phyloP scores from a whole-genome alignment of 2,329 filamentous ascomycete species.

The Penicillium hesseltinei region DNA sequence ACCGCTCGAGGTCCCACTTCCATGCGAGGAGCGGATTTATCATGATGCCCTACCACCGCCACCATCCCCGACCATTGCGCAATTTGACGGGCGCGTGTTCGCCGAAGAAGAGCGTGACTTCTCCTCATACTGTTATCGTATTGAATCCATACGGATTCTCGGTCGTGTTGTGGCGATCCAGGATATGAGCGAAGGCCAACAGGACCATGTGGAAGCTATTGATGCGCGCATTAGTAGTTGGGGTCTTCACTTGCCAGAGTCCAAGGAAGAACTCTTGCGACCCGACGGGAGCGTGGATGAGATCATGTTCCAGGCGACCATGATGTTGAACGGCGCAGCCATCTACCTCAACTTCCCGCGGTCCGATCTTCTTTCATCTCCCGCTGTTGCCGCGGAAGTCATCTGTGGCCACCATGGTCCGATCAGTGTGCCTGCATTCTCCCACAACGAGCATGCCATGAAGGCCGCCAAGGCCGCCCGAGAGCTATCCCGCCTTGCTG shows the following conservation, averaged over 20 bases:
- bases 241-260: slow-evolving; percentile 72
- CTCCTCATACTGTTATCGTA: slow-evolving; percentile 81
- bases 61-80: slow-evolving; percentile 62
- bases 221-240: slow-evolving; percentile 66
- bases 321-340: slow-evolving; percentile 64
- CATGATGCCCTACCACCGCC: slow-evolving; percentile 54
- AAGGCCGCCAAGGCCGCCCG: slow-evolving; percentile 79
- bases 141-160: slow-evolving; percentile 76
- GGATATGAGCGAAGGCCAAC: slow-evolving; percentile 39
- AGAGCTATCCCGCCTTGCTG: slow-evolving; percentile 73
- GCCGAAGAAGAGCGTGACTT: slow-evolving; percentile 65
- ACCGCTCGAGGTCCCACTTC: slow-evolving; percentile 66
- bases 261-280: slow-evolving; percentile 68
- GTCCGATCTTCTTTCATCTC: slow-evolving; percentile 65
- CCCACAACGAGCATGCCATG: slow-evolving; percentile 61
- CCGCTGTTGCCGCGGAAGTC: slow-evolving; percentile 49
- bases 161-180: slow-evolving; percentile 64
- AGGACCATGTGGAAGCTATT: slow-evolving; percentile 60
- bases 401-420: slow-evolving; percentile 43
- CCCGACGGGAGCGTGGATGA: slow-evolving; percentile 74
- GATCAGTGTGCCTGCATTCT: slow-evolving; percentile 40
- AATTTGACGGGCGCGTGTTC: slow-evolving; percentile 77
- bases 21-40: slow-evolving; percentile 75
- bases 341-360: slow-evolving; percentile 78
- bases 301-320: slow-evolving; percentile 87